Percentiles rank a stretch among this genome's conserved stretches.
Evolutionary conservation across 2,329 filamentous ascomycete species (phyloP).

Genomic region (Cladophialophora bantiana): DNA sequence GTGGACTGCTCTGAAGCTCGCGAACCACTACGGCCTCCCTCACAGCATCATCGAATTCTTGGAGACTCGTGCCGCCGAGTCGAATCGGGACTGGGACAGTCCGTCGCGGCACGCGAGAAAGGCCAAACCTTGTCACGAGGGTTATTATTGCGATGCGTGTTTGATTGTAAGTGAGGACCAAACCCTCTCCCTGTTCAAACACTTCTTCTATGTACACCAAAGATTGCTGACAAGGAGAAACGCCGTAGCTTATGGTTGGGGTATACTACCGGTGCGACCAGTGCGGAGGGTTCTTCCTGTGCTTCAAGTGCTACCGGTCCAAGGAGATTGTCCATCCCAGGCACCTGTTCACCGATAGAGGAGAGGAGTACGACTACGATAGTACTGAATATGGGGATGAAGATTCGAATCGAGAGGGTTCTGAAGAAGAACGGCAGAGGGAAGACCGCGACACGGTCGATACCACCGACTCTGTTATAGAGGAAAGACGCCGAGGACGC

Average conservation of each 20-base stretch:
- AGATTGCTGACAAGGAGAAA: background rate
- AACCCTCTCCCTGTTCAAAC: background rate
- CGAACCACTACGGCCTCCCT: slow-evolving; percentile 3
- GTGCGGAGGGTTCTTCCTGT: background rate
- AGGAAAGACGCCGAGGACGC: background rate
- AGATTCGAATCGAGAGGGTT: background rate
- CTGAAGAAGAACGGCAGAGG: background rate
- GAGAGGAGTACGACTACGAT: slow-evolving; percentile 2
- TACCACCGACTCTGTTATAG: background rate
- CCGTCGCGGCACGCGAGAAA: background rate
- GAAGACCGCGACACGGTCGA: background rate
- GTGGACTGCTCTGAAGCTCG: slow-evolving; percentile 1
- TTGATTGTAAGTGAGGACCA: background rate
- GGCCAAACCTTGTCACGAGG: background rate
- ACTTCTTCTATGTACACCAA: background rate
- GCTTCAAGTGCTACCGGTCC: slow-evolving; percentile 4
- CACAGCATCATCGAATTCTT: background rate
- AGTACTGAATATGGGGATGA: background rate
- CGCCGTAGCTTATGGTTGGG: background rate
- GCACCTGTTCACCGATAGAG: background rate
- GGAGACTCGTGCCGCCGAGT: background rate
- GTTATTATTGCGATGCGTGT: background rate
- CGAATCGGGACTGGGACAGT: background rate
- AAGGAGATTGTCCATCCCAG: background rate
- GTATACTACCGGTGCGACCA: background rate